phyloP scores from a whole-genome alignment of 495 filamentous ascomycete species.

The Annulohypoxylon bovei region DNA sequence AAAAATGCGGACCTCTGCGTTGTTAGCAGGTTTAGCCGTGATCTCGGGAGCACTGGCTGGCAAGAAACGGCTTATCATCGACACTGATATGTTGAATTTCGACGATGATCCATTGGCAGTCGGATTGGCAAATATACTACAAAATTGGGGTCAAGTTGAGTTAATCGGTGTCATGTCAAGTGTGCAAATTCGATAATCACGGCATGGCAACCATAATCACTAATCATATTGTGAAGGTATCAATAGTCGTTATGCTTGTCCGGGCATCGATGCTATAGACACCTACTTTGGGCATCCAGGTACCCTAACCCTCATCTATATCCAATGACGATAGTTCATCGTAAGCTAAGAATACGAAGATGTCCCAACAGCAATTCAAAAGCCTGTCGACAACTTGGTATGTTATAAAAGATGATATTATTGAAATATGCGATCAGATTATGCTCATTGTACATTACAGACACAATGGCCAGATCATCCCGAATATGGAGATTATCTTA shows the following conservation, averaged over 20 bases:
- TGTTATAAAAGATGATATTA: not conserved
- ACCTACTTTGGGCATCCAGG: slow-evolving; percentile 47
- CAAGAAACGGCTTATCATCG: slow-evolving; percentile 36
- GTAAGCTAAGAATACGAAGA: not conserved
- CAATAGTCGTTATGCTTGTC: slow-evolving; percentile 44
- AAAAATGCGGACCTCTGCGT: slow-evolving; percentile 13
- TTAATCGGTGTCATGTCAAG: slow-evolving; percentile 35
- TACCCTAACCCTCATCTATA: not conserved
- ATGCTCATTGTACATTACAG: slow-evolving; percentile 19
- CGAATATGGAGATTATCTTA: slow-evolving; percentile 46
- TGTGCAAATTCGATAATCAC: not conserved
- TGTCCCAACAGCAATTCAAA: slow-evolving; percentile 43
- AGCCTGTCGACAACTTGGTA: slow-evolving; percentile 46
- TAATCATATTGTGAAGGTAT: slow-evolving; percentile 26
- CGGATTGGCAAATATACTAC: slow-evolving; percentile 24
- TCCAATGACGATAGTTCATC: not conserved
- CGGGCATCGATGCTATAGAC: slow-evolving; percentile 46
- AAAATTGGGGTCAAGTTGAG: slow-evolving; percentile 34
- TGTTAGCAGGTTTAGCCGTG: not conserved
- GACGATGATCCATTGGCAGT: slow-evolving; percentile 34
- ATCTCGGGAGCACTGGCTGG: not conserved
- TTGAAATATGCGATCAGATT: not conserved
- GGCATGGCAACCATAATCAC: not conserved
- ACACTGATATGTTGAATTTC: slow-evolving; percentile 31
- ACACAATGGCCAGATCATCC: slow-evolving; percentile 39